Evolutionary conservation across 805 yeast genomes (phyloP), one percentile per base, ranked within the genome.

Genomic region (Myxozyma neotropica): DNA sequence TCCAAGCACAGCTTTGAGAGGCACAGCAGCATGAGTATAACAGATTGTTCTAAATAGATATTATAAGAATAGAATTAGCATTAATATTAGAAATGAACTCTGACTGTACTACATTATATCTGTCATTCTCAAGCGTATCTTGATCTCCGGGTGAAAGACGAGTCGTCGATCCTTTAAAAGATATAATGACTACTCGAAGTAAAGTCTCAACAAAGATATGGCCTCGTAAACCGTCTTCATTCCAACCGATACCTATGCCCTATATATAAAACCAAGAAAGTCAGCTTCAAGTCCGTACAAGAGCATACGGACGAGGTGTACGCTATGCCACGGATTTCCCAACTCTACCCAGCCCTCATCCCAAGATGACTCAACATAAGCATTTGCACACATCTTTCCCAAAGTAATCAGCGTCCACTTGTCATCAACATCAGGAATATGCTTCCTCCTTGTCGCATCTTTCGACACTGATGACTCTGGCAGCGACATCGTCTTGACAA

Each of bases 1-100:
- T 83, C 99, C 98, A 94, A 73, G 89, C 74, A 65, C 90, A 91
- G 39, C 94, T 83, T 1, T 93, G 87, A 39, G 97, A 80, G 0
- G 96, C 98, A 75, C 99, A 94, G 72, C 99, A 94, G 73, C 99
- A 94, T 10, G 95, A 88, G 71, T 94, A 94, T 36, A 94, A 74
- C 58, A 93, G 70, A 69, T 94, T 94, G 72, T 94, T 98, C 66
- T 63, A 53, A n/a, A n/a, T n/a, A n/a, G n/a, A n/a, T 24, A 53
- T 17, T n/a, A 23, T 23, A 26, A 4, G 7, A 55, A 31, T 33
- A 23, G 27, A 42, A 43, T 42, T 27, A 29, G 44, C 21, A 36
- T 17, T 19, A 17, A 27, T 38, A 13, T 13, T 27, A 1, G 19
- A 2, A 12, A 50, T 2, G n/a, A 6, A 8, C 5, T 21, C 12